Evolutionary conservation across 2,329 filamentous ascomycete genomes (phyloP), one percentile per base, ranked within the genome.

Genomic region (Acrodontium crateriforme): DNA sequence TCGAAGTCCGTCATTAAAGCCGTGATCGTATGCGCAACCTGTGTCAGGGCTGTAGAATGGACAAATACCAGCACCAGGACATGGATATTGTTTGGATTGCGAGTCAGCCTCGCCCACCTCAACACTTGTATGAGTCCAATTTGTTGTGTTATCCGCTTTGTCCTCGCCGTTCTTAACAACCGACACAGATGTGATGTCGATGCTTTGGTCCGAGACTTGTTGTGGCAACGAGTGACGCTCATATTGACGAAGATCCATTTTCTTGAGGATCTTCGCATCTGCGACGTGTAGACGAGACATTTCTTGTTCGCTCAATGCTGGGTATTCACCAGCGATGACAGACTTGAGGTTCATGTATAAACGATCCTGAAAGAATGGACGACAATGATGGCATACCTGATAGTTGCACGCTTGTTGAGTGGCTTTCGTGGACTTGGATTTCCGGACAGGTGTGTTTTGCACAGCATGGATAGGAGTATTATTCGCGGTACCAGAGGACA

Each of bases 351-450:
- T 60, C 6, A 52, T 49, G 41, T 51, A 63, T 18, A 58, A 40
- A 3, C 63, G 56, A 24, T 67, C 61, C n/a, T 50, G 51, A 36
- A 57, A 62, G 37, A 59, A 60, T 2, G 62, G 60, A 16, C 64
- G 58, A 37, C 65, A 69, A n/a, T 41, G 46, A 17, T 62, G 60
- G 35, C 65, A 69, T 27, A 57, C 56, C 27, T 54, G 53, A 39
- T 57, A 58, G n/a, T 37, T 45, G 43, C 65, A 69, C 16, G 9
- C 9, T 12, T 28, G 26, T 16, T 31, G 12, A 10, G 24, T 24
- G 12, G 18, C 7, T 16, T 13, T 5, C 14, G 24, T 30, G 8
- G 25, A 12, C 10, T 34, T 38, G 23, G 30, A 24, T 14, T 30
- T 32, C 17, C 26, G 29, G 5, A 20, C 35, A 9, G 32, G 11